Conservation (phyloP, 1,284 basidiomycete genomes). For the Ustilago shanxiensis region DNA sequence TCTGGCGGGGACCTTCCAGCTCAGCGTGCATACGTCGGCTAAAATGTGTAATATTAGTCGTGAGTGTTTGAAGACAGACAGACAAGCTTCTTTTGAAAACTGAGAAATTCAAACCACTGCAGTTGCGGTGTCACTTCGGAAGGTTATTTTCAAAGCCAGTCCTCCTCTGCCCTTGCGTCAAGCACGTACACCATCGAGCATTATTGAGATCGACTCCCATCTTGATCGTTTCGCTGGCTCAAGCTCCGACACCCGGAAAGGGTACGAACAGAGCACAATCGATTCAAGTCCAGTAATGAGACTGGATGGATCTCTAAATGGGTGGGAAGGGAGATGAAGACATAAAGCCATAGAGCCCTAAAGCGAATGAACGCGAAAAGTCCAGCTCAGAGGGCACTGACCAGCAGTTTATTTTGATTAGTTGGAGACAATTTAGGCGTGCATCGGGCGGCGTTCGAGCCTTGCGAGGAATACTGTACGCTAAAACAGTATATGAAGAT, state of each 20-base stretch:
- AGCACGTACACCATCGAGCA: neutral
- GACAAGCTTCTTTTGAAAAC: too few species aligned
- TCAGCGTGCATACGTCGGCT: conserved; percentile 5
- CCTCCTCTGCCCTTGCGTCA: conserved; percentile 12
- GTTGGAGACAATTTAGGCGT: neutral
- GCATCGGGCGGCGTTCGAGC: conserved; percentile 7
- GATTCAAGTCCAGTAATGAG: neutral
- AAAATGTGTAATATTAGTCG: too few species aligned
- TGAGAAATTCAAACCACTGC: too few species aligned
- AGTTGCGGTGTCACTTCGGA: neutral
- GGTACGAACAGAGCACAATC: neutral
- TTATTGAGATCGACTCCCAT: neutral
- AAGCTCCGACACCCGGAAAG: too few species aligned
- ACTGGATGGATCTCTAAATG: too few species aligned
- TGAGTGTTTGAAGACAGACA: too few species aligned
- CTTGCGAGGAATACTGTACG: neutral
- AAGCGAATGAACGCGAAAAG: too few species aligned
- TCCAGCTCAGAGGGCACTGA: neutral
- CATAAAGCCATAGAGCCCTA: too few species aligned
- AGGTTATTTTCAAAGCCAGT: conserved; percentile 15
- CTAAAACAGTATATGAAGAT: too few species aligned
- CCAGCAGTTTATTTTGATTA: neutral
- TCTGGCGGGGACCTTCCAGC: conserved; percentile 14
- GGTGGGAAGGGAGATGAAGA: too few species aligned
- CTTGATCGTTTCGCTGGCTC: too few species aligned